Evolutionary conservation across 2,329 filamentous ascomycete genomes (phyloP), one percentile per base, ranked within the genome.

Genomic region (Epichloe festucae): DNA sequence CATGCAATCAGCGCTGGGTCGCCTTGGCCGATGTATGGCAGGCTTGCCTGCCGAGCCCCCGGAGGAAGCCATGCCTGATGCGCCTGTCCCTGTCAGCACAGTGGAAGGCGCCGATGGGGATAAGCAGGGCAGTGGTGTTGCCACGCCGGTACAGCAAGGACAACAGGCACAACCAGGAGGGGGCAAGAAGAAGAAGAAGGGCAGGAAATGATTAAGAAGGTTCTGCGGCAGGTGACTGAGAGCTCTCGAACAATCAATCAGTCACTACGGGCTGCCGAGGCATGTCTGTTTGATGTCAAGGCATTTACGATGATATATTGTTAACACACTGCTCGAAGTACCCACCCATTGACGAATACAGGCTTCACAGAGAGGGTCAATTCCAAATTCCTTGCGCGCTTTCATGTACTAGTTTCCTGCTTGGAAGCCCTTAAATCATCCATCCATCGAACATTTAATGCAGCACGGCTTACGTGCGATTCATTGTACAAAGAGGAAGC

Each of bases 101-200:
- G 49, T 43, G 27, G 53, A 38, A 11, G 47, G 41, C 38, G 49
- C 4, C 17, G 47, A 45, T 5, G 52, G 55, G 36, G 64, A 63
- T 50, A 68, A 67, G 49, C 63, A 66, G 41, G 64, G 61, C 5
- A 65, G 64, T 44, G 59, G 54, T 39, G 58, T 53, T 23, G 62
- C 54, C 50, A 61, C 56, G 52, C 52, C 55, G 40, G 58, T 61
- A 42, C 58, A 52, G 50, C 57, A 56, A 51, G 57, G 57, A 55
- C 60, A 59, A 38, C 57, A 56, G 52, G 55, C 49, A 34, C 53
- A 55, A 59, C 42, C 61, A 60, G 54, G 69, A 43, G 72, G 71
- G 12, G 70, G 72, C 38, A 82, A 81, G 67, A 86, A 84, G 71
- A 85, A 85, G 70, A 85, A 82, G 69, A 84, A 84, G 69, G 81